A percentile compares a stretch with the other conserved stretches of the same genome.
Conservation (phyloP, 1,139 yeast species). For the Blastobotrys arbuscula region DNA sequence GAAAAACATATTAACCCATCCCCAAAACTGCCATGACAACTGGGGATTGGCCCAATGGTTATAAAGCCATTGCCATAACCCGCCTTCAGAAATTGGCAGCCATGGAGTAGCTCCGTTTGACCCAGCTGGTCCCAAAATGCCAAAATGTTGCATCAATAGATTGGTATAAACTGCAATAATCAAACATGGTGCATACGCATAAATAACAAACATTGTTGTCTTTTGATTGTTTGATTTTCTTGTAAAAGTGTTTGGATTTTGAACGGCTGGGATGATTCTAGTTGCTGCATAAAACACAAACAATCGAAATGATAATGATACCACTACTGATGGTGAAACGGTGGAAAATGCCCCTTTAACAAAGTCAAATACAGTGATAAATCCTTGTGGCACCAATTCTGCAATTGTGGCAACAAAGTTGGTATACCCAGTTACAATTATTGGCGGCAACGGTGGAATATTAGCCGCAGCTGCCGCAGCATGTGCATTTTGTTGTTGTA, state of each 20-base stretch:
- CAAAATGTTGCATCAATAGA: slow-evolving; percentile 81
- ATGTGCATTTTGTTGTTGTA: slow-evolving; percentile 13
- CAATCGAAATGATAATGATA: slow-evolving; percentile 78
- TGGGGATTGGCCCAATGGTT: slow-evolving; percentile 52
- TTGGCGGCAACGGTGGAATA: slow-evolving; percentile 35
- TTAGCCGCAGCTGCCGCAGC: slow-evolving; percentile 8
- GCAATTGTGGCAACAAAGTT: slow-evolving; percentile 41
- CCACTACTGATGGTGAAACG: slow-evolving; percentile 72
- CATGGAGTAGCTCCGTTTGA: no score
- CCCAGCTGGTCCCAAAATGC: slow-evolving; percentile 27
- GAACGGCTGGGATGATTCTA: slow-evolving; percentile 66
- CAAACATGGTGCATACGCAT: slow-evolving; percentile 89
- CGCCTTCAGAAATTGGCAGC: slow-evolving; percentile 10
- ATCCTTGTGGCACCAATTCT: slow-evolving; percentile 42
- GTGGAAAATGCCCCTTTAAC: slow-evolving; percentile 63
- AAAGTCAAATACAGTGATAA: slow-evolving; percentile 63
- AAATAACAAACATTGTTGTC: slow-evolving; percentile 48
- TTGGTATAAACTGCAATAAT: slow-evolving; percentile 94
- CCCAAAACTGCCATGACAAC: slow-evolving; percentile 80
- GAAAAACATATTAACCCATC: slow-evolving; percentile 85
- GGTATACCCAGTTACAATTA: slow-evolving; percentile 35
- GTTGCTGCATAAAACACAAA: slow-evolving; percentile 91
- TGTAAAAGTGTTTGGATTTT: slow-evolving; percentile 13
- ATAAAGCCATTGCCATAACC: slow-evolving; percentile 13
- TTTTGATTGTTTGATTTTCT: slow-evolving; percentile 7